Evolutionary conservation across 2,329 filamentous ascomycete genomes (phyloP).

Genomic region (Penicillium sp.): DNA sequence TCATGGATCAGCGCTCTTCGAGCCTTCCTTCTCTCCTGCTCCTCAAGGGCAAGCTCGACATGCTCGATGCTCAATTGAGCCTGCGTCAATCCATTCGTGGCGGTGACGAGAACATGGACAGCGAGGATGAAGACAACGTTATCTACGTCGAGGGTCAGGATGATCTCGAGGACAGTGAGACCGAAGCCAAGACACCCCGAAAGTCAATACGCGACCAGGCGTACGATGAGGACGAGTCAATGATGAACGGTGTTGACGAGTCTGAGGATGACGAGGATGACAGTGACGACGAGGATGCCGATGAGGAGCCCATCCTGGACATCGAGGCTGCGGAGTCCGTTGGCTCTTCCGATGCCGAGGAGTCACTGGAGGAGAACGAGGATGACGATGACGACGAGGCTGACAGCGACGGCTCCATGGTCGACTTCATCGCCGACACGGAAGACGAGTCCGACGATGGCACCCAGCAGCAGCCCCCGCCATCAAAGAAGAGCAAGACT

Average conservation of each 20-base stretch:
- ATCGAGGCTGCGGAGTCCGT: slow-evolving; percentile 48
- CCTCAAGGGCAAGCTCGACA: slow-evolving; percentile 92
- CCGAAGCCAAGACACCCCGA: slow-evolving; percentile 35
- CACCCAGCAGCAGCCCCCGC: slow-evolving; percentile 27
- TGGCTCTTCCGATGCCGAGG: slow-evolving; percentile 46
- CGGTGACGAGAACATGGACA: slow-evolving; percentile 39
- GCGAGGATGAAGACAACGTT: slow-evolving; percentile 68
- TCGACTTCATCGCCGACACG: slow-evolving; percentile 51
- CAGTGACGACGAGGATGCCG: slow-evolving; percentile 59
- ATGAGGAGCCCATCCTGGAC: slow-evolving; percentile 45
- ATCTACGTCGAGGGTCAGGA: slow-evolving; percentile 87
- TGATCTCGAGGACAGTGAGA: slow-evolving; percentile 51
- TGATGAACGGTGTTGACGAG: slow-evolving; percentile 46
- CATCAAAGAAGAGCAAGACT: slow-evolving; percentile 41
- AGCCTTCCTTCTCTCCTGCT: slow-evolving; percentile 80
- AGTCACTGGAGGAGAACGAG: slow-evolving; percentile 62
- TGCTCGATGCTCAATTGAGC: slow-evolving; percentile 87
- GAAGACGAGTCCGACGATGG: slow-evolving; percentile 43
- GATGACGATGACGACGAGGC: slow-evolving; percentile 65
- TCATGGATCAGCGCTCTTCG: slow-evolving; percentile 81
- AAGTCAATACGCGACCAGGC: slow-evolving; percentile 40
- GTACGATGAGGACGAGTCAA: slow-evolving; percentile 47
- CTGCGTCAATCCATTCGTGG: slow-evolving; percentile 71
- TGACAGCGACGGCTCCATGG: slow-evolving; percentile 57
- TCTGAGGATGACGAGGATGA: slow-evolving; percentile 54